Percentiles rank a stretch among this genome's conserved stretches.
Evolutionary conservation across 2,329 filamentous ascomycete genomes (phyloP).

Genomic region (Aspergillus chevalieri): DNA sequence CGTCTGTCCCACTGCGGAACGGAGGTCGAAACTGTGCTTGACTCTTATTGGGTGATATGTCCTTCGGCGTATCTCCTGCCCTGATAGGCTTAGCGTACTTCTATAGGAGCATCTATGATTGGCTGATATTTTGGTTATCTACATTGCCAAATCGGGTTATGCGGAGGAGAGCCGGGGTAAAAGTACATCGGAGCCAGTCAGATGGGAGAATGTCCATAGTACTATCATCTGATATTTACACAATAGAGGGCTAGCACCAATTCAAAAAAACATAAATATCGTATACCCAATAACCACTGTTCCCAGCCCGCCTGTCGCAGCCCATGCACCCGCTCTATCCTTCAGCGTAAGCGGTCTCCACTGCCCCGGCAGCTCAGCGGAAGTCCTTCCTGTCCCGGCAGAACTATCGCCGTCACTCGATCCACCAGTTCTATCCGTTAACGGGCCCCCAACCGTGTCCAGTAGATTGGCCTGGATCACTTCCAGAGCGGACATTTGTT

Average conservation of each 20-base stretch:
- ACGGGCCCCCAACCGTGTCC: constrained; percentile 34
- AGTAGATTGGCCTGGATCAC: constrained; percentile 53
- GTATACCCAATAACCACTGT: constrained; percentile 8
- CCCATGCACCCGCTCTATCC: constrained; percentile 22
- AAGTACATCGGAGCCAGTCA: too few relatives aligned
- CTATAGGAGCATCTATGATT: neutral
- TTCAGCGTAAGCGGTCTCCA: constrained; percentile 18
- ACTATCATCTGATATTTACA: neutral
- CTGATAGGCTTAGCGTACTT: neutral
- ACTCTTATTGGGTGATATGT: constrained; percentile 7
- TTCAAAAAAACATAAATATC: constrained; percentile 2
- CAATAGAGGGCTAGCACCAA: neutral
- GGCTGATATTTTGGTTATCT: neutral
- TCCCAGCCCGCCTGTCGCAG: constrained; percentile 25
- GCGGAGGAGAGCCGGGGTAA: neutral
- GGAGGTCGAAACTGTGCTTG: constrained; percentile 1
- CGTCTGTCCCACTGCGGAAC: neutral
- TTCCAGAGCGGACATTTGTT: constrained; percentile 42
- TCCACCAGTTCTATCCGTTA: constrained; percentile 48
- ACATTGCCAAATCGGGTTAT: neutral
- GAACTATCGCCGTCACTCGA: constrained; percentile 43
- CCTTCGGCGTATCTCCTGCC: constrained; percentile 11
- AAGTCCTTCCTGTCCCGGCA: constrained; percentile 23
- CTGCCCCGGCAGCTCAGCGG: constrained; percentile 13
- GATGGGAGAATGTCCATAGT: too few relatives aligned